Percentiles rank a stretch among this genome's conserved stretches.
Conservation (phyloP, 306 rosid species). For the Leucaena leucocephala region DNA sequence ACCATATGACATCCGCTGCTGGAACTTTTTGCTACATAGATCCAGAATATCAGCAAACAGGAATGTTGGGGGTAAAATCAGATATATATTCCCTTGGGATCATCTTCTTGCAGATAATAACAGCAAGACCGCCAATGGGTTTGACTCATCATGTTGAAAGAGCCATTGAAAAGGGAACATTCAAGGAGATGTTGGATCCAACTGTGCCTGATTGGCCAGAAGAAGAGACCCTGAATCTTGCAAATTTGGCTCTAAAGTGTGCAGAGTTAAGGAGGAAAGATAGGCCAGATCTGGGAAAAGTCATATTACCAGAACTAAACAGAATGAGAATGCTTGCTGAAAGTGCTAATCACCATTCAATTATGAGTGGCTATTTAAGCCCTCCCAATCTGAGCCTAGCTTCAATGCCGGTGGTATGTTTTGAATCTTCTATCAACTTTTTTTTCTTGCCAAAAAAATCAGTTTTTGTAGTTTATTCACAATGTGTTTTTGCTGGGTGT, state of each 20-base stretch:
- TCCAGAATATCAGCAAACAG: conserved; percentile 96
- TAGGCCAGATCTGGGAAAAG: conserved; percentile 81
- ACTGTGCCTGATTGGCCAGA: conserved; percentile 78
- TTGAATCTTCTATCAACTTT: background rate
- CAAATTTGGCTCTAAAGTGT: conserved; percentile 69
- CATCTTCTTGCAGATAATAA: conserved; percentile 75
- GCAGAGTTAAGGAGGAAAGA: conserved; percentile 81
- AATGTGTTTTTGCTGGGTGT: background rate
- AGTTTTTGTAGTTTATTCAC: background rate
- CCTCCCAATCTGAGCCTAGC: conserved; percentile 47
- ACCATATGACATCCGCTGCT: conserved; percentile 84
- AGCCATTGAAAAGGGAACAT: conserved; percentile 68
- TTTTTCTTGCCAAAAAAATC: background rate
- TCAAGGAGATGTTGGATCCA: conserved; percentile 69
- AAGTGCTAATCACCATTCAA: conserved; percentile 25
- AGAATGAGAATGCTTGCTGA: conserved; percentile 68
- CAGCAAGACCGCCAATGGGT: conserved; percentile 86
- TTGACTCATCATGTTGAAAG: conserved; percentile 74
- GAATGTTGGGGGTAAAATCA: conserved; percentile 93
- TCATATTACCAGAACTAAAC: conserved; percentile 69
- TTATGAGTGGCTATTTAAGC: conserved; percentile 15
- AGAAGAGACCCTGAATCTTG: conserved; percentile 62
- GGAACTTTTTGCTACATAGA: conserved; percentile 97
- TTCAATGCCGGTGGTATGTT: conserved; percentile 64
- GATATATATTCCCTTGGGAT: conserved; percentile 92